Evolutionary conservation across 2,329 filamentous ascomycete genomes (phyloP), one percentile per base, ranked within the genome.

Genomic region (Diaporthe batatas): DNA sequence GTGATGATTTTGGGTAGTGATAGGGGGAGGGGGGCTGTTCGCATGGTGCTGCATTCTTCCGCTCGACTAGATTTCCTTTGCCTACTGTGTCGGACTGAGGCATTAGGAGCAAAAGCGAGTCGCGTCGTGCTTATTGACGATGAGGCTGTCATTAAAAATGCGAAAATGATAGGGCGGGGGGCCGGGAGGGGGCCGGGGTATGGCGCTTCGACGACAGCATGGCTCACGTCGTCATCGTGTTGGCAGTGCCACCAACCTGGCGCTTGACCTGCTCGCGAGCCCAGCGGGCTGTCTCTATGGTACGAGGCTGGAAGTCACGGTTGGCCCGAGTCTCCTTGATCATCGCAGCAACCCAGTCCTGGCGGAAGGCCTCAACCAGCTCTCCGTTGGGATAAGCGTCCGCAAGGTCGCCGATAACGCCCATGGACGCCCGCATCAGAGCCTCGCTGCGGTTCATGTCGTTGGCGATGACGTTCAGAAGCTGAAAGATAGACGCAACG

Each of bases 191-290:
- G 62, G 74, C 47, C 58, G 69, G 53, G 62, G 55, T 36, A 49
- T 34, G 58, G 36, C 69, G 70, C 71, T 51, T 51, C 21, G 54
- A 18, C 54, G 55, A n/a, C 54, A 32, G 29, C 7, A 25, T 36
- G 53, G 74, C 76, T 84, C 83, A 88, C 75, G 84, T 84, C 70
- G 85, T 82, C 87, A 90, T 90, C 77, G 88, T 84, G 70, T 81
- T 85, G 77, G 80, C 81, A 65, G 82, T 79, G 76, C 89, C 89
- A 73, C 89, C 88, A 68, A 91, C 84, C 84, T 99, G 96, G 79
- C 94, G 93, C 89, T 98, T 98, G 82, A 98, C 95, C 82, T 98
- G 95, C 84, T 98, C 96, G 74, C 96, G 93, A 75, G 96, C 95
- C 96, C 96, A 99, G 79, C 96, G 93, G 80, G 96, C 96, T 59